Conservation (phyloP, 1,139 yeast genomes). For the Candida pseudoviswanathii region DNA sequence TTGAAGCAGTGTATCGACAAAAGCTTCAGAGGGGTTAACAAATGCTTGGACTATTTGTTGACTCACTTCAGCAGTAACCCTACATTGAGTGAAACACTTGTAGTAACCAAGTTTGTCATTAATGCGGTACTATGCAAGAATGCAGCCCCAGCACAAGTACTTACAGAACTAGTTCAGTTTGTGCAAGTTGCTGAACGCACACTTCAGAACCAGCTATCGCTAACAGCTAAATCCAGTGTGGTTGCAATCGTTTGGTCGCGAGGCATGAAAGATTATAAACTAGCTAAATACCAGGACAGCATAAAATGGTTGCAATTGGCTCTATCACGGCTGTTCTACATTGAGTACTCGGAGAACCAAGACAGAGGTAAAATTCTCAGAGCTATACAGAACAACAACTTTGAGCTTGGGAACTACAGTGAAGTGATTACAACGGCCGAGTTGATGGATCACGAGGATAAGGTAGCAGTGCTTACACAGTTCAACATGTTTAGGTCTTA, state of each 20-base stretch:
- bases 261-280: slow-evolving; percentile 23
- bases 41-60: slow-evolving; percentile 27
- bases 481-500: slow-evolving; percentile 25
- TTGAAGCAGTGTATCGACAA: slow-evolving; percentile 19
- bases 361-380: slow-evolving; percentile 27
- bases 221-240: slow-evolving; percentile 22
- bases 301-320: slow-evolving; percentile 26
- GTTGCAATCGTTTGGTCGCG: slow-evolving; percentile 32
- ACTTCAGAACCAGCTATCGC: slow-evolving; percentile 19
- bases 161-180: slow-evolving; percentile 13
- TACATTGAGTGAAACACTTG: slow-evolving; percentile 20
- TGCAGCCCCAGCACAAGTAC: neutral
- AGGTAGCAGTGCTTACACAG: slow-evolving; percentile 21
- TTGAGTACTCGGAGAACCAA: slow-evolving; percentile 19
- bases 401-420: slow-evolving; percentile 16
- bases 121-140: slow-evolving; percentile 7
- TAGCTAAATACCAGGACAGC: slow-evolving; percentile 16
- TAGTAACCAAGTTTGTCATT: slow-evolving; percentile 15
- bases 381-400: slow-evolving; percentile 24
- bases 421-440: slow-evolving; percentile 13
- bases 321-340: slow-evolving; percentile 21
- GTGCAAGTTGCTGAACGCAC: slow-evolving; percentile 24
- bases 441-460: slow-evolving; percentile 14
- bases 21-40: slow-evolving; percentile 23
- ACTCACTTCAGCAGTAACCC: slow-evolving; percentile 20